These are phyloP conservation scores for Gastrolobium villosum DNA, from an alignment of 306 rosid genomes.

Conservation along the genomic window DNA sequence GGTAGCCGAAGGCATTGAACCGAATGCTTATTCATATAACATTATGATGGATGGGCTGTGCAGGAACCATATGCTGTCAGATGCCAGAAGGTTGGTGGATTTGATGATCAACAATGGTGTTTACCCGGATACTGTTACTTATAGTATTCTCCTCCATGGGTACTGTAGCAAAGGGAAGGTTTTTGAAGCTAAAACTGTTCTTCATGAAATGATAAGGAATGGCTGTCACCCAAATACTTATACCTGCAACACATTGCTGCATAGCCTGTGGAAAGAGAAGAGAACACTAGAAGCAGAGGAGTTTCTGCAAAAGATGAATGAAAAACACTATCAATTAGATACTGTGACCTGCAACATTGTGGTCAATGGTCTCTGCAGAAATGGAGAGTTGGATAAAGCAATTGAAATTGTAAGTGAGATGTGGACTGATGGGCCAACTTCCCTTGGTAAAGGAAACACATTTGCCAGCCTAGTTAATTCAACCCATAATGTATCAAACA, in stretches of 20 bases:
- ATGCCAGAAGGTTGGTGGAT: conserved; percentile 73
- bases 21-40: conserved; percentile 75
- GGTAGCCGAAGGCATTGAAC: conserved; percentile 66
- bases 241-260: conserved; percentile 87
- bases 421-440: conserved; percentile 84
- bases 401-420: conserved; percentile 79
- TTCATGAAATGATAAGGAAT: conserved; percentile 75
- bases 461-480: conserved; percentile 68
- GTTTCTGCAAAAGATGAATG: conserved; percentile 80
- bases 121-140: conserved; percentile 75
- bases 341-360: conserved; percentile 87
- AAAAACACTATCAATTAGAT: conserved; percentile 72
- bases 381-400: conserved; percentile 86
- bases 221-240: conserved; percentile 79
- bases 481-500: conserved; percentile 61
- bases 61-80: conserved; percentile 71
- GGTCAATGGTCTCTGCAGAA: conserved; percentile 84
- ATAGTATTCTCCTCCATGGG: conserved; percentile 80
- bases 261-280: conserved; percentile 94
- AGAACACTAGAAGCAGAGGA: conserved; percentile 83
- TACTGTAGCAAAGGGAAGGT: conserved; percentile 81
- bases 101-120: conserved; percentile 69
- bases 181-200: conserved; percentile 75
- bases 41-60: conserved; percentile 84
- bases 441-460: conserved; percentile 72